phyloP scores from a whole-genome alignment of 1,284 basidiomycete genomes.

The Somion occarium region DNA sequence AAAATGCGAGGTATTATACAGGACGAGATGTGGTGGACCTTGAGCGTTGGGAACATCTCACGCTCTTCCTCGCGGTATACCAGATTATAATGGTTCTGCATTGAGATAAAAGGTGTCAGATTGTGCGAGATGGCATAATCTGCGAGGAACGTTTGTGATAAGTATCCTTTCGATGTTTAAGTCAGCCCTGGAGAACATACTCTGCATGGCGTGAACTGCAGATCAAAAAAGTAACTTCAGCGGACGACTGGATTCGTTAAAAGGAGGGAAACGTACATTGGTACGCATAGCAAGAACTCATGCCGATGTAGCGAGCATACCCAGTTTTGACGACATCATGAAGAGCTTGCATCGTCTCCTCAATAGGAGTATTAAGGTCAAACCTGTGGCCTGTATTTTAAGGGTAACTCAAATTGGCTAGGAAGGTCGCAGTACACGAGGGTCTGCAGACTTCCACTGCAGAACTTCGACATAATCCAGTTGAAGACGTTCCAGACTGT shows the following conservation, averaged over 20 bases:
- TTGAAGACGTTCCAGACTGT: constrained; percentile 14
- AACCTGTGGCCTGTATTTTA: constrained; percentile 3
- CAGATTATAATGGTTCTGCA: constrained; percentile 43
- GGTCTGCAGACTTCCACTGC: constrained; percentile 11
- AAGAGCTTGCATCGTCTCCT: constrained; percentile 6
- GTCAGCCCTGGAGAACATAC: constrained; percentile 19
- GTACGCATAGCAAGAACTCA: constrained; percentile 36
- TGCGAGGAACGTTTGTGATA: constrained; percentile 7
- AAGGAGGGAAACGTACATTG: constrained; percentile 24
- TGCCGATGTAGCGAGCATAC: constrained; percentile 32
- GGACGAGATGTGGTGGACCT: constrained; percentile 10
- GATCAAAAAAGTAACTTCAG: too few species aligned
- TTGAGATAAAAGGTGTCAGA: constrained; percentile 29
- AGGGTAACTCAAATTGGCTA: not conserved
- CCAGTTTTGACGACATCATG: constrained; percentile 15
- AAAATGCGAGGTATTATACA: not conserved
- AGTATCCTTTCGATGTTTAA: not conserved
- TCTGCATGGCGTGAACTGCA: constrained; percentile 33
- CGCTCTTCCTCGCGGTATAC: constrained; percentile 43
- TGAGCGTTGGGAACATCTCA: constrained; percentile 39
- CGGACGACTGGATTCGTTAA: too few species aligned
- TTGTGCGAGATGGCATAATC: constrained; percentile 10
- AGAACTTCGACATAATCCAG: constrained; percentile 35
- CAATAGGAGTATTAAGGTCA: not conserved
- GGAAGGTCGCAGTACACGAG: not conserved